A percentile compares a stretch with the other conserved stretches of the same genome.
These are phyloP conservation scores for Talaromyces pinophilus DNA, from an alignment of 2,329 filamentous ascomycete genomes.

Conservation along the genomic window DNA sequence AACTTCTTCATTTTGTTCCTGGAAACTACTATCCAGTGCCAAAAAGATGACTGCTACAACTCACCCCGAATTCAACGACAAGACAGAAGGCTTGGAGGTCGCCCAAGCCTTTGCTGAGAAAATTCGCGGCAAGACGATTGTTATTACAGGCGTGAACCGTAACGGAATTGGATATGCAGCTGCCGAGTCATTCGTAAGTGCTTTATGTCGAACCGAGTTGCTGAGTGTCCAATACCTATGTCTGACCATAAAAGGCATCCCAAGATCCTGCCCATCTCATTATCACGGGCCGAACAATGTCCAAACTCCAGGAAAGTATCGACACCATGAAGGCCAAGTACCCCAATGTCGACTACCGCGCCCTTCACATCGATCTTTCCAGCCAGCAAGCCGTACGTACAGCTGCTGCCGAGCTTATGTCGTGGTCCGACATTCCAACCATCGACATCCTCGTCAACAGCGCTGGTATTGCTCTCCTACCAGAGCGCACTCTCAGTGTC, in stretches of 20 bases:
- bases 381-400: slow-evolving; percentile 35
- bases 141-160: slow-evolving; percentile 16
- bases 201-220: background rate
- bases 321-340: slow-evolving; percentile 21
- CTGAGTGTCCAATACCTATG: background rate
- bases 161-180: slow-evolving; percentile 15
- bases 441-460: slow-evolving; percentile 49
- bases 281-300: slow-evolving; percentile 24
- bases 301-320: slow-evolving; percentile 22
- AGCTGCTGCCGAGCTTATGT: slow-evolving; percentile 36
- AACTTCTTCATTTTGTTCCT: no score
- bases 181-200: slow-evolving; percentile 20
- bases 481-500: slow-evolving; percentile 30
- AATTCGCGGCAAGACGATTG: slow-evolving; percentile 36
- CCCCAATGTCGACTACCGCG: slow-evolving; percentile 26
- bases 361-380: slow-evolving; percentile 38
- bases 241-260: slow-evolving; percentile 25
- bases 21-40: background rate
- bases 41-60: slow-evolving; percentile 31
- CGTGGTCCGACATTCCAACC: slow-evolving; percentile 29
- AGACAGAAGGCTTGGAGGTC: slow-evolving; percentile 45
- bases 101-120: slow-evolving; percentile 38
- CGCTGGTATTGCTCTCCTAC: slow-evolving; percentile 44
- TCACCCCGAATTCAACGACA: slow-evolving; percentile 37
- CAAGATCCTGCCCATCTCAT: slow-evolving; percentile 24